A percentile compares a stretch with the other conserved stretches of the same genome.
Evolutionary conservation across 78 protist species (phyloP).

Genomic region (Isochrysis galbana): DNA sequence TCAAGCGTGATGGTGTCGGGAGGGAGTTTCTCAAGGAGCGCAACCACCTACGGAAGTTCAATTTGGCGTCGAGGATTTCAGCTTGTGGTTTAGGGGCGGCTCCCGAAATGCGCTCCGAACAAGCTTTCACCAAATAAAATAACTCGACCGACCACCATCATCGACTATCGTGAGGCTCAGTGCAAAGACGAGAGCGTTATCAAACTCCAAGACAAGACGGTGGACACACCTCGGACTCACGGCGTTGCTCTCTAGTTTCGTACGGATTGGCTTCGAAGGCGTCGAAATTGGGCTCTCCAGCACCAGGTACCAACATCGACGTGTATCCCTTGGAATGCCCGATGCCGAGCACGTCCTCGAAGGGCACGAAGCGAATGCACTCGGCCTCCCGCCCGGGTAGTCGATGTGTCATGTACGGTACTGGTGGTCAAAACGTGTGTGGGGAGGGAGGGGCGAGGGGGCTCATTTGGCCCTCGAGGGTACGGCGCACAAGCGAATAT

Average conservation of each 20-base stretch:
- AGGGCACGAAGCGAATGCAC: conserved; percentile 87
- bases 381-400: background rate
- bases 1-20: background rate
- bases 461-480: too few species aligned
- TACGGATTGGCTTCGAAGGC: conserved; percentile 93
- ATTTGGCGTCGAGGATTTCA: too few species aligned
- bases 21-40: conserved; percentile 79
- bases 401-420: conserved; percentile 72
- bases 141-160: too few species aligned
- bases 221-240: conserved; percentile 78
- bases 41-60: background rate
- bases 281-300: conserved; percentile 96
- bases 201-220: too few species aligned
- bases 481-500: too few species aligned
- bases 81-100: too few species aligned
- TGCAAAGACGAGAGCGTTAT: too few species aligned
- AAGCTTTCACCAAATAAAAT: too few species aligned
- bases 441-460: too few species aligned
- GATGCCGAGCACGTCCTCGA: conserved; percentile 92
- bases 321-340: conserved; percentile 52
- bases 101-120: too few species aligned
- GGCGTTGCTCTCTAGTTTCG: conserved; percentile 52
- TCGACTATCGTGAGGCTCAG: too few species aligned
- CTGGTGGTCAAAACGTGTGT: too few species aligned
- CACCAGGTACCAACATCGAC: conserved; percentile 67